Base-by-base conservation (phyloP, 23 red algal species). In the Cyanidioschyzon merolae region DNA sequence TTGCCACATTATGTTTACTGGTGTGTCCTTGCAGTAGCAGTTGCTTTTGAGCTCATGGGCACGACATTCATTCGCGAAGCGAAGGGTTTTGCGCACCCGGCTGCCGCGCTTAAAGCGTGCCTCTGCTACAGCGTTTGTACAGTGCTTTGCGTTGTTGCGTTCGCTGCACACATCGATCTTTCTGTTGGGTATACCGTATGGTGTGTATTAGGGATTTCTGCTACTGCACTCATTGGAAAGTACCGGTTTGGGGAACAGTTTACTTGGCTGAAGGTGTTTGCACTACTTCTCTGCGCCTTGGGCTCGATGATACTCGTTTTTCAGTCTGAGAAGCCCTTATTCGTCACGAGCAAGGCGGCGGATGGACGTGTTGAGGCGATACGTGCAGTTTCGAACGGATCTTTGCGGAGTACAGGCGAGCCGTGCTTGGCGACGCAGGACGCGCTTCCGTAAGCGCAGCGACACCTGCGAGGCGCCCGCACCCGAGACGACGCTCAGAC, bases 91-190 rank as follows among this genome's bases (percentile, higher is more conserved):
- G n/a, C 32, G 3, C 29, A 71, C 29, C 63, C 63, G 12, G 21
- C 32, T 35, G 63, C 63, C 7, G 63, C 63, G 29, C n/a, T 71
- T 7, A 71, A 71, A 32, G 63, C 63, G 16, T 71, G 63, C 63
- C n/a, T 25, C n/a, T 71, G 63, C 32, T 71, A 71, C 63, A 71
- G 21, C 7, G 29, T 71, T 7, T 71, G 63, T 35, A 71, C 63
- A 25, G 63, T 27, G 29, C 63, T 71, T 7, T 71, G 63, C 29
- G 32, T 71, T 27, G 63, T 71, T 25, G 63, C 63, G 16, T 71
- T 71, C 63, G 63, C 63, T 25, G 63, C 63, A 32, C 63, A 71
- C 63, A 71, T 71, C 29, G 63, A 71, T 71, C 63, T 71, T 25
- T 71, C 63, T 25, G 63, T 71, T 7, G 63, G 63, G 32, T 71